Evolutionary conservation across 306 rosid genomes (phyloP).

Genomic region (Trichosanthes cucumerina): DNA sequence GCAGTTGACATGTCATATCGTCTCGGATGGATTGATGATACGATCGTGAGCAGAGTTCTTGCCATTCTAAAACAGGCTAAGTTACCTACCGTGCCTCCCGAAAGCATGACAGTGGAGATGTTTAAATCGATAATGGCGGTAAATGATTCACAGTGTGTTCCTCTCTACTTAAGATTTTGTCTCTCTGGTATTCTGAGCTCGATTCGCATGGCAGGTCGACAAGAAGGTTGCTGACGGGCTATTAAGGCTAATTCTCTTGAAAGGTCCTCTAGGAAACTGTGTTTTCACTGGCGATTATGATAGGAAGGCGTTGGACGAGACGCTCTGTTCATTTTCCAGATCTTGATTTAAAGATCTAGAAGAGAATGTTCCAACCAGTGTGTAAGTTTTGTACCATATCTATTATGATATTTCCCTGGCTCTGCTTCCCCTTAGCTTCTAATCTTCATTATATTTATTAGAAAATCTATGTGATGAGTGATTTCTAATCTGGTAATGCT

Average conservation of each 20-base stretch:
- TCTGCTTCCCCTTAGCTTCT: not conserved
- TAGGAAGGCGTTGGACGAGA: conserved; percentile 72
- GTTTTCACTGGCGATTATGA: conserved; percentile 89
- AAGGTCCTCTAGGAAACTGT: conserved; percentile 84
- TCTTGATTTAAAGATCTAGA: conserved; percentile 28
- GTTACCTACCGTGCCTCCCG: conserved; percentile 64
- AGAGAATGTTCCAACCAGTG: conserved; percentile 3
- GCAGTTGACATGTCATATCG: conserved; percentile 94
- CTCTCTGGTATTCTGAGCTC: conserved; percentile 13
- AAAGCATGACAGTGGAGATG: conserved; percentile 65
- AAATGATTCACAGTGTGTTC: conserved; percentile 20
- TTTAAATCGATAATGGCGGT: conserved; percentile 94
- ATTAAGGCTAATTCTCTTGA: conserved; percentile 74
- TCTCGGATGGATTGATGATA: conserved; percentile 90
- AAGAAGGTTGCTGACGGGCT: conserved; percentile 95
- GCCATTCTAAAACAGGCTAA: conserved; percentile 54
- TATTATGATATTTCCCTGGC: conserved; percentile 1
- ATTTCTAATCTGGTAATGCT: not conserved
- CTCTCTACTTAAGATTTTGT: not conserved
- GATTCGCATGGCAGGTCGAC: conserved; percentile 56
- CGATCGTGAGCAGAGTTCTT: conserved; percentile 63
- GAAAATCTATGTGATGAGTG: not conserved
- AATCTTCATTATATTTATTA: conserved; percentile 2
- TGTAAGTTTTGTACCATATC: conserved; percentile 15
- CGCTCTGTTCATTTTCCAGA: conserved; percentile 60